Conservation (phyloP, 1,139 yeast genomes). For the Blastobotrys indianensis region DNA sequence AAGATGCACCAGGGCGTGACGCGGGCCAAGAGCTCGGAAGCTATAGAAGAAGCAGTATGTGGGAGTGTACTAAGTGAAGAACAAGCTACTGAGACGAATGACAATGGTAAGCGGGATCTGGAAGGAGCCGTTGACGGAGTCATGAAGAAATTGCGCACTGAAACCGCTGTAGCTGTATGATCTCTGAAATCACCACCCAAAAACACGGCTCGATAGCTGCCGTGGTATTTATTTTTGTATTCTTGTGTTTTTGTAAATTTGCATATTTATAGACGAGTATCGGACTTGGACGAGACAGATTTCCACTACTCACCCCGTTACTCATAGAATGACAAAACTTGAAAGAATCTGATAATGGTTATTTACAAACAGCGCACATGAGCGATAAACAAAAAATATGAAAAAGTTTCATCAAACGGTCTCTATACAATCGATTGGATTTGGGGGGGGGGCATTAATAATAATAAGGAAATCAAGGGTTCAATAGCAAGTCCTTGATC, state of each 20-base stretch:
- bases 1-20: slow-evolving; percentile 53
- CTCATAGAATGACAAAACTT: no score
- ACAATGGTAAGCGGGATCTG: no score
- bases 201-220: no score
- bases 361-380: no score
- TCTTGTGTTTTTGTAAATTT: no score
- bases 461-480: slow-evolving; percentile 3
- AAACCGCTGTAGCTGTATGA: no score
- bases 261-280: not conserved
- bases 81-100: no score
- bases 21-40: slow-evolving; percentile 51
- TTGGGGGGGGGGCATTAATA: not conserved
- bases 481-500: slow-evolving; percentile 46
- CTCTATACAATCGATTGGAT: no score
- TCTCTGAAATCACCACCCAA: no score
- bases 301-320: not conserved
- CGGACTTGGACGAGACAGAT: not conserved
- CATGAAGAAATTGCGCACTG: no score
- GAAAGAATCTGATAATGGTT: not conserved
- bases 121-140: no score
- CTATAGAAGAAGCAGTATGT: slow-evolving; percentile 21
- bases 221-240: not conserved
- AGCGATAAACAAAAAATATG: no score
- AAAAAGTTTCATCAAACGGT: not conserved
- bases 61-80: not conserved